Evolutionary conservation across 2,329 filamentous ascomycete genomes (phyloP), one percentile per base, ranked within the genome.

Genomic region (Alternaria rosae): DNA sequence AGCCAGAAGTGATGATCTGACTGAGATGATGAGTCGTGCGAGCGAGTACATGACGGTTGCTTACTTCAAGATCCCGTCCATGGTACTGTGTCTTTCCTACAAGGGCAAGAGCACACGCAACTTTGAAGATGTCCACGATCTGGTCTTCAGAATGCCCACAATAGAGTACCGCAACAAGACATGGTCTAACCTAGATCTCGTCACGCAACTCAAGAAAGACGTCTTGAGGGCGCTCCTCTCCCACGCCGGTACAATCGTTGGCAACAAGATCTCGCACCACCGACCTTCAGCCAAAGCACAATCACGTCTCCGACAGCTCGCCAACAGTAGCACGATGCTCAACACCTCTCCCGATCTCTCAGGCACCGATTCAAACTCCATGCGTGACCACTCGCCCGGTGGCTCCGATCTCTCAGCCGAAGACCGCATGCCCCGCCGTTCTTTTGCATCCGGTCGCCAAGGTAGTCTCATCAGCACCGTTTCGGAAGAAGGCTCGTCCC

Each of bases 91-190:
- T 77, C 85, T 99, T 26, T 96, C 92, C 76, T 97, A 97, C 85
- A 97, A 98, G 79, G 95, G 96, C 75, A 96, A 93, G 78, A 93
- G 94, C 45, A 92, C 97, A 68, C 92, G 94, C 76, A 99, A 98
- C 73, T 87, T 99, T 59, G 93, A 97, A 81, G 96, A 99, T 79
- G 91, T 99, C 15, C 94, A 99, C 80, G 91, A 98, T 76, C 96
- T 99, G 70, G 95, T 99, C 51, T 99, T 99, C 86, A 90, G 93
- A 32, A 88, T 99, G 81, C 95, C 95, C 4, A 91, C 92, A 3
- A 89, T 99, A 48, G 95, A 99, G 78, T 98, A 97, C 82, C 89
- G 93, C 66, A 99, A 99, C 85, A 99, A 99, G 84, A 98, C 94
- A 9, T 99, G 95, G 95, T 97, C 93, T 7, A 99, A 98, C 77